Base-by-base conservation (phyloP, 2,329 filamentous ascomycete genomes). In the Pseudogymnoascus sp. region DNA sequence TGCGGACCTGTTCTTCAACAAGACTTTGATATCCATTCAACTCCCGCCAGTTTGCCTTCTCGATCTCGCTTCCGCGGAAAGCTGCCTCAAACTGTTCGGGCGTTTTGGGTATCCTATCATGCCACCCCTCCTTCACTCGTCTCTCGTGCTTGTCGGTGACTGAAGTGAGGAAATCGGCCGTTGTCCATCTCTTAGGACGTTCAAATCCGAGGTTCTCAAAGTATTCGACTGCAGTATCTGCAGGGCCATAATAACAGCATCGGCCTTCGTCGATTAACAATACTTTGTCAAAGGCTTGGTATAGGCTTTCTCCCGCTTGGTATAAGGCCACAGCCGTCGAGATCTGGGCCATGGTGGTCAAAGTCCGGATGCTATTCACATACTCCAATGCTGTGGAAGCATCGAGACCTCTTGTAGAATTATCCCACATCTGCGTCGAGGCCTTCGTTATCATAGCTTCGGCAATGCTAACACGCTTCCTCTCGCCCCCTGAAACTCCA, bases 381-480 rank as follows among this genome's bases (percentile, higher is more conserved):
- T 90, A 93, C 70, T 93, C 89, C 4, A 93, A 79, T 4, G 90
- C 90, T 0, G 89, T 93, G 1, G 86, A 89, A 1, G 89, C 87
- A 71, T 95, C 90, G 0, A 93, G 78, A n/a, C 90, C 90, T 59
- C 90, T 80, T 0, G 89, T 93, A 0, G 84, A 88, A 73, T 93
- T 93, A 68, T 93, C 90, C 88, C 88, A 93, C 66, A 86, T 88
- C 35, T 89, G 85, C 1, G 93, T 86, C 0, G 87, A 86, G 0
- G 86, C 86, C 73, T 89, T 88, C 6, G 88, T 88, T 4, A 88
- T 87, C 21, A 93, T 76, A 0, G 88, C 90, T 74, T 93, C 90
- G 1, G 88, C 88, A 67, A 93, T 91, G 21, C 86, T 88, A 7
- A 91, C 89, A 70, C 90, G 87, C 73, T 93, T 93, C 38, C 90